Base-by-base conservation (phyloP, 495 filamentous ascomycete genomes). In the Astrocystis sublimbata region DNA sequence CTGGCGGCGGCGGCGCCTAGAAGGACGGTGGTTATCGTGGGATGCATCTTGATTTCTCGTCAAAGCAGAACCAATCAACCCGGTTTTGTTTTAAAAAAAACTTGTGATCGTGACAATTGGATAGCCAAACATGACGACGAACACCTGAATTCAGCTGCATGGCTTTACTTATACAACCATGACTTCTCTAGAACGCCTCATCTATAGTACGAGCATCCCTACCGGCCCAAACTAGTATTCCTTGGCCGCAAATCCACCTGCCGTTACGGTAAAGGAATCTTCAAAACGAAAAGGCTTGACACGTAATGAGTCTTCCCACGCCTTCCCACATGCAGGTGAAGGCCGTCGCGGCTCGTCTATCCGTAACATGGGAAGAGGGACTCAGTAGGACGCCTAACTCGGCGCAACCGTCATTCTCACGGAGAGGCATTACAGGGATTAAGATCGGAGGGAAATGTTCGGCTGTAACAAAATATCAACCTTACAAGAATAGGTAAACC, bases 401-500 rank as follows among this genome's bases (percentile, higher is more conserved):
- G 41, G 36, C 24, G 46, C 21, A 26, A 35, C 12, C 15, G 13
- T 13, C 19, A 24, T 9, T 8, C 31, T 7, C 50, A 7, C 17
- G 9, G 4, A 36, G 7, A 24, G 4, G 24, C 6, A 13, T 28
- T 5, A 8, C 31, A 30, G 50, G 19, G 28, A 23, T 38, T 31
- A 35, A 56, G 35, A 56, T 56, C 36, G 19, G 50, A 60, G 43
- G 58, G 49, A 24, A 24, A 12, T 38, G 13, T 13, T 40, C 49
- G 40, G 49, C 49, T 47, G 49, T 12, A 47, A 31, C 41, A 23
- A 12, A 49, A 40, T n/a, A 26, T n/a, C 55, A 23, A 24, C 8
- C 26, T 35, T 35, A 40, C 38, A 24, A 8, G 58, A 62, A 40
- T 28, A 15, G 61, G 60, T 47, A 64, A 62, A 42, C 50, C 54